phyloP scores from a whole-genome alignment of 208 protist genomes.

The Novymonas esmeraldas region DNA sequence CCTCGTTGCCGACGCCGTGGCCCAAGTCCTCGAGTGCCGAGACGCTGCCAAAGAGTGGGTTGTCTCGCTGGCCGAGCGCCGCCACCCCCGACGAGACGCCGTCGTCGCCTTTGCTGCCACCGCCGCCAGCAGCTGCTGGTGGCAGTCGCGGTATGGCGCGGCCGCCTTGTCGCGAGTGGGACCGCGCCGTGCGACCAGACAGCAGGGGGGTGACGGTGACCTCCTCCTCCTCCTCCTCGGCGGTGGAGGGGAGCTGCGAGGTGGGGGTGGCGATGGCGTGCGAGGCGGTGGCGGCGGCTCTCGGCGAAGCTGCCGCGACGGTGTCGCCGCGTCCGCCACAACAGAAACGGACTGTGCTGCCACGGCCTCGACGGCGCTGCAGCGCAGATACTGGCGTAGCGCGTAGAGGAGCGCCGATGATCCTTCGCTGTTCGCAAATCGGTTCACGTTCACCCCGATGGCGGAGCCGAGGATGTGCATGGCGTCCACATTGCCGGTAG shows the following conservation, averaged over 20 bases:
- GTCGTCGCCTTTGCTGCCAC: too few relatives aligned
- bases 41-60: neutral
- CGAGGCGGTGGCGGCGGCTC: too few relatives aligned
- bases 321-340: neutral
- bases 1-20: neutral
- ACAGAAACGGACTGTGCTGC: neutral
- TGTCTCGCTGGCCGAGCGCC: neutral
- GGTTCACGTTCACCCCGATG: conserved; percentile 34
- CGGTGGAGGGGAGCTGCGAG: neutral
- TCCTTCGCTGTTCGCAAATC: conserved; percentile 37
- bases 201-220: conserved; percentile 9
- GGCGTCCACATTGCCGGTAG: conserved; percentile 22
- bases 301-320: neutral
- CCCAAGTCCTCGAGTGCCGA: neutral
- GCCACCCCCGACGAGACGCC: too few relatives aligned
- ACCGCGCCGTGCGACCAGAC: neutral
- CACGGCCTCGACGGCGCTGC: neutral
- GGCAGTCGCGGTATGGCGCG: too few relatives aligned
- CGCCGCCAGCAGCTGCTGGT: neutral
- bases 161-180: too few relatives aligned
- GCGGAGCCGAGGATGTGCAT: conserved; percentile 25
- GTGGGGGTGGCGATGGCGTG: conserved; percentile 3
- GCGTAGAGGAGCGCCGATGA: conserved; percentile 41
- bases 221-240: neutral
- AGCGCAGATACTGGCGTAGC: conserved; percentile 29